Evolutionary conservation across 305 asterid species (phyloP).

Genomic region (Ilex paraguariensis): DNA sequence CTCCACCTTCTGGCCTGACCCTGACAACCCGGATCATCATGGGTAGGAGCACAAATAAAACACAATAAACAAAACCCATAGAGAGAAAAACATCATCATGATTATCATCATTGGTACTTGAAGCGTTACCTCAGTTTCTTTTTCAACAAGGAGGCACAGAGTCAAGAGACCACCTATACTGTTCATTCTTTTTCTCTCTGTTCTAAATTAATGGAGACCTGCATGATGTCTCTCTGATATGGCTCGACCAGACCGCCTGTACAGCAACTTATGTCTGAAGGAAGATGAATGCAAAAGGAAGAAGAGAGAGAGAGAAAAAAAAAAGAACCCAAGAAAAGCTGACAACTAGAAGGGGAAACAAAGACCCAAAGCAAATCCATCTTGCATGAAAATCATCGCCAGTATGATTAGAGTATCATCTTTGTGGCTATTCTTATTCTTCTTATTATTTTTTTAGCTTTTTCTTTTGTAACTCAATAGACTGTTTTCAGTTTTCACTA

Average conservation of each 20-base stretch:
- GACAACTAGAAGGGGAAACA: conserved; percentile 32
- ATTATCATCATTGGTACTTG: conserved; percentile 25
- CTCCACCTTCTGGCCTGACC: conserved; percentile 89
- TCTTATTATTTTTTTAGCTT: conserved; percentile 1
- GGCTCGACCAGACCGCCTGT: conserved; percentile 37
- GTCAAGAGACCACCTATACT: conserved; percentile 23
- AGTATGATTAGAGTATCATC: conserved; percentile 7
- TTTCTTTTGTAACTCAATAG: not conserved
- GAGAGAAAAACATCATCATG: conserved; percentile 22
- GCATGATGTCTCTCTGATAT: not conserved
- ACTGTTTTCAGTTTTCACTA: conserved; percentile 13
- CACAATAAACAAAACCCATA: conserved; percentile 1
- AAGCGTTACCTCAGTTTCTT: conserved; percentile 21
- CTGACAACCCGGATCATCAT: conserved; percentile 94
- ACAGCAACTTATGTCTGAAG: conserved; percentile 40
- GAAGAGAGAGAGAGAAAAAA: conserved; percentile 20
- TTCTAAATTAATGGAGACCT: not conserved
- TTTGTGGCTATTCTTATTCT: conserved; percentile 5
- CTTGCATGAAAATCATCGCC: conserved; percentile 39
- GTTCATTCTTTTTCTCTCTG: conserved; percentile 10
- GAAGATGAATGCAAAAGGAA: conserved; percentile 11
- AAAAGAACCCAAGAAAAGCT: conserved; percentile 31
- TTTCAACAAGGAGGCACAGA: conserved; percentile 20
- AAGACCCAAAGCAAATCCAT: conserved; percentile 27
- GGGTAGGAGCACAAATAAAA: conserved; percentile 38